Base-by-base conservation (phyloP, 768 basidiomycete genomes). In the Ephemerocybe angulata region DNA sequence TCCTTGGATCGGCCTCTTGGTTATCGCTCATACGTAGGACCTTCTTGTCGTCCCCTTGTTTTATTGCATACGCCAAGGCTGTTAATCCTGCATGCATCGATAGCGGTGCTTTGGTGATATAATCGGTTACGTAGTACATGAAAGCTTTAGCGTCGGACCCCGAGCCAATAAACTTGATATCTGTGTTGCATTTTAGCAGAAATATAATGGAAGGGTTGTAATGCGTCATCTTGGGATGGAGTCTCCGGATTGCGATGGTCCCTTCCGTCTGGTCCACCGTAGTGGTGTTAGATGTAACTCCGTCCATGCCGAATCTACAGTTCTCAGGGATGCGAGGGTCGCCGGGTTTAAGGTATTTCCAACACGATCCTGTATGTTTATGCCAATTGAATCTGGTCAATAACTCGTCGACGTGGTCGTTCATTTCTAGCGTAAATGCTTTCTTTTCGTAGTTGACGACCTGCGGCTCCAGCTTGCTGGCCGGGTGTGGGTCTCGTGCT, bases 291-390 rank as follows among this genome's bases (percentile, higher is more conserved):
- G 17, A 24, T 17, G 42, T 49, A 10, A 11, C 21, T 8, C 47
- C 22, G 28, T 12, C 17, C 19, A 49, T 31, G 3, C 57, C 47
- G 22, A 58, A 7, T 25, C 57, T 17, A 50, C 57, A 58, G 44
- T 54, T 58, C 28, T 42, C 30, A 19, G 51, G 44, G 13, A 2
- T 50, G 30, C 41, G 55, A 25, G 27, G 17, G 38, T 61, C 31
- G 15, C 57, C 52, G 1, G 38, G 35, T 21, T 55, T 35, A 4
- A 60, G 25, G 40, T 58, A 58, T 30, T 60, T 60, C 59, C 59
- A 60, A 24, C 59, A 60, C 2, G 59, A 57, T 1, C 52, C 48
- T 27, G 46, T 52, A 31, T 60, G 56, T 4, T 51, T 54, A 30
- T 60, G 56, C 56, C 52, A 57, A 50, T 31, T 41, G 21, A 27